Percentiles rank a stretch among this genome's conserved stretches.
phyloP scores from a whole-genome alignment of 805 yeast genomes.

The Ogataea sp. region DNA sequence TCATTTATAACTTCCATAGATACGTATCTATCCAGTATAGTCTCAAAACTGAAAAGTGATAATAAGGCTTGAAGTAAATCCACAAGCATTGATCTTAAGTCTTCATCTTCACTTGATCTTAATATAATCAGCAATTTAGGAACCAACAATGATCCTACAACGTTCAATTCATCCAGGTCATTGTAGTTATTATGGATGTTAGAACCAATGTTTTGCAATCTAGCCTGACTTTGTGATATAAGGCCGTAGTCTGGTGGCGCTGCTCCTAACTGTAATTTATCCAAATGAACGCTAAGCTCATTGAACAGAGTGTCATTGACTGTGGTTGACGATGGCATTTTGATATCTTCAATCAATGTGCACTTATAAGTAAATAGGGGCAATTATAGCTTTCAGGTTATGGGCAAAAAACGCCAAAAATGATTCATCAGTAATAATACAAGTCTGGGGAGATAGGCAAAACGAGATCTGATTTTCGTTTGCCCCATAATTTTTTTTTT shows the following conservation, averaged over 20 bases:
- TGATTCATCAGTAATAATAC: too few relatives aligned
- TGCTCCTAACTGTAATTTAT: constrained; percentile 4
- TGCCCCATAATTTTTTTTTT: too few relatives aligned
- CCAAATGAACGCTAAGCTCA: constrained; percentile 10
- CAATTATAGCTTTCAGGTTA: too few relatives aligned
- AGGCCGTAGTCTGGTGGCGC: constrained; percentile 8
- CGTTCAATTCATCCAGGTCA: neutral
- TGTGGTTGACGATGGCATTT: neutral
- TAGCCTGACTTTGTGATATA: neutral
- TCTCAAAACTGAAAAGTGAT: constrained; percentile 19
- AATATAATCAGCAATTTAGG: constrained; percentile 17
- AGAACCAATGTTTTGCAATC: neutral
- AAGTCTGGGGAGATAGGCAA: too few relatives aligned
- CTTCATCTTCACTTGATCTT: constrained; percentile 13
- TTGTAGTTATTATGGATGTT: neutral
- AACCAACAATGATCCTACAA: neutral
- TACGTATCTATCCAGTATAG: constrained; percentile 15
- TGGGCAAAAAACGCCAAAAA: too few relatives aligned
- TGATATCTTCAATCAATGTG: too few relatives aligned
- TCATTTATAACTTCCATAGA: constrained; percentile 18
- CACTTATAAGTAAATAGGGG: too few relatives aligned
- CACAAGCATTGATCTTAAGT: constrained; percentile 5
- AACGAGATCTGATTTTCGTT: too few relatives aligned
- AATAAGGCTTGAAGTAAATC: constrained; percentile 19
- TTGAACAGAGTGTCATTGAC: constrained; percentile 12